Evolutionary conservation across 768 basidiomycete species (phyloP), one percentile per base, ranked within the genome.

Genomic region (Termitomyces titanicus): DNA sequence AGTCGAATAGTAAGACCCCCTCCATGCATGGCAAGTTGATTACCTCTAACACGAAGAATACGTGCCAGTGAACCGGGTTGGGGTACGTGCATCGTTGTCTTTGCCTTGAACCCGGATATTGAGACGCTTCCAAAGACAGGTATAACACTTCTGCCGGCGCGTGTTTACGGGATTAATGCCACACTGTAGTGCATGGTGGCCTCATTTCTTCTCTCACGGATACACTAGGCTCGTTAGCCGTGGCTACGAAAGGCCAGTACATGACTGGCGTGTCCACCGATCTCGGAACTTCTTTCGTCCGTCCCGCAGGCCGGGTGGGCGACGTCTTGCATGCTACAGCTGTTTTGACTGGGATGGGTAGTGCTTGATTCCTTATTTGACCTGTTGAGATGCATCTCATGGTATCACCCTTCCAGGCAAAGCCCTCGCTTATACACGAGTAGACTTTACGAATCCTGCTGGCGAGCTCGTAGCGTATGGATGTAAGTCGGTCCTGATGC

Each of bases 211-310:
- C 91, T 9, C 72, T 94, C 29, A 92, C 92, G 5, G 92, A 93
- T 68, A 92, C 90, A 13, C 69, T 93, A 17, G 91, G 92, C 3
- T 92, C 91, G 1, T 79, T 93, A 17, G 90, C 87, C n/a, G 82
- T 94, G 24, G 88, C 90, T 1, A 81, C 85, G 13, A 85, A 85
- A 59, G 92, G 92, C 3, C 85, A 91, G 9, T 94, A 74, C 63
- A 91, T 92, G 90, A 93, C 92, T 0, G 90, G 92, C 15, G 90
- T 93, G 10, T 91, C 89, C 2, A 90, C 89, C 3, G 91, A 93
- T 65, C 83, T 94, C 59, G 85, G 77, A 22, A 80, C 90, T 0
- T 88, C 88, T 1, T 93, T 92, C 58, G 81, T 92, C 54, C 83
- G 84, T 33, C 89, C 88, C 18, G 87, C 80, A 5, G 92, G 92